Conservation (phyloP, 148 eudicot genomes). For the Pouteria glomerata region DNA sequence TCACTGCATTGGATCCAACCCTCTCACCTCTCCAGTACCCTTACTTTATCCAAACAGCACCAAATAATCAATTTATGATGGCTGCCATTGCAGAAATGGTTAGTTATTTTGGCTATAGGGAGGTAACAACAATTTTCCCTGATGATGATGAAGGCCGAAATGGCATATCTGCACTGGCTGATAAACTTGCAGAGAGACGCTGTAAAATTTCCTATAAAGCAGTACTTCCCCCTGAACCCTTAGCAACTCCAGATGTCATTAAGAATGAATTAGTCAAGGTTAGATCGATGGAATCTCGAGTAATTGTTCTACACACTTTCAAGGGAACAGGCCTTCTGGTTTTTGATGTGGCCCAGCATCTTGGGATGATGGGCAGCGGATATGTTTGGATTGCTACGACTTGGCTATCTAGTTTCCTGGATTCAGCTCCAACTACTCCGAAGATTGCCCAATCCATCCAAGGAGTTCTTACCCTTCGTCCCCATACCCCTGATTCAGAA, state of each 20-base stretch:
- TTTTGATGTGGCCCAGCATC: conserved; percentile 48
- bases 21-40: conserved; percentile 51
- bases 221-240: conserved; percentile 27
- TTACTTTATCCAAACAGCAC: conserved; percentile 49
- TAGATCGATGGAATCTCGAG: conserved; percentile 38
- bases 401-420: conserved; percentile 62
- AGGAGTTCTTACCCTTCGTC: conserved; percentile 63
- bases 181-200: conserved; percentile 39
- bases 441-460: conserved; percentile 17
- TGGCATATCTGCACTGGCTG: conserved; percentile 30
- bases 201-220: conserved; percentile 44
- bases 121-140: conserved; percentile 31
- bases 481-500: conserved; percentile 45
- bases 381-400: conserved; percentile 83
- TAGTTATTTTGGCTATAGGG: conserved; percentile 33
- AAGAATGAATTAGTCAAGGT: conserved; percentile 27
- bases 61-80: conserved; percentile 40
- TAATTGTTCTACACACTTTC: conserved; percentile 36
- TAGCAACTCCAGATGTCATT: conserved; percentile 7
- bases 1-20: conserved; percentile 46
- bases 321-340: conserved; percentile 37
- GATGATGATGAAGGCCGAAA: conserved; percentile 44
- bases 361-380: conserved; percentile 62
- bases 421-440: conserved; percentile 20
- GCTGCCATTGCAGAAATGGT: conserved; percentile 43